phyloP scores from a whole-genome alignment of 495 filamentous ascomycete genomes.

The Cenococcum geophilum region DNA sequence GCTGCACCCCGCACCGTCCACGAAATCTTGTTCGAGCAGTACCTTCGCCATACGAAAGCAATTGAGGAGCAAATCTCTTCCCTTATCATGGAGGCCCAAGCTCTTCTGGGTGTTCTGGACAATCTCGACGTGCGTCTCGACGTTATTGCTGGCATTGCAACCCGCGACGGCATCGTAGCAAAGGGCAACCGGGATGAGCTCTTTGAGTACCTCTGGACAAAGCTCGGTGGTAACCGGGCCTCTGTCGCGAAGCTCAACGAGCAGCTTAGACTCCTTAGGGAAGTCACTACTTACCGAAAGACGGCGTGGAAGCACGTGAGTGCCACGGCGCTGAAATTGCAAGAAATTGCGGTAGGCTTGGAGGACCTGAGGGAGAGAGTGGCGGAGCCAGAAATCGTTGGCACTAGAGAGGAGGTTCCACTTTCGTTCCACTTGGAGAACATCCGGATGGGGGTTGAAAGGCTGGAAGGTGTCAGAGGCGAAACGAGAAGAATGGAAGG shows the following conservation, averaged over 20 bases:
- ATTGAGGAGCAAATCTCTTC: slow-evolving; percentile 59
- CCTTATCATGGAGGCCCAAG: slow-evolving; percentile 61
- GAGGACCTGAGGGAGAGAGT: slow-evolving; percentile 62
- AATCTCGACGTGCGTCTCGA: slow-evolving; percentile 58
- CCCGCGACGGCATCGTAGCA: slow-evolving; percentile 48
- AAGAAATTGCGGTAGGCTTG: slow-evolving; percentile 59
- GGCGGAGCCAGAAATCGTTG: slow-evolving; percentile 51
- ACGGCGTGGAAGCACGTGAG: slow-evolving; percentile 54
- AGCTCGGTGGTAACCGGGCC: slow-evolving; percentile 57
- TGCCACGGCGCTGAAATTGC: slow-evolving; percentile 56
- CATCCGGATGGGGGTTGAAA: slow-evolving; percentile 60
- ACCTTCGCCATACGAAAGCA: slow-evolving; percentile 56
- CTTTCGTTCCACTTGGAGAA: slow-evolving; percentile 63
- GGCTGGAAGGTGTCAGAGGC: slow-evolving; percentile 53
- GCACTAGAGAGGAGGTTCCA: slow-evolving; percentile 48
- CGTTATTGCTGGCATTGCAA: slow-evolving; percentile 57
- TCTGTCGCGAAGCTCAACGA: slow-evolving; percentile 50
- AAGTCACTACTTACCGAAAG: slow-evolving; percentile 55
- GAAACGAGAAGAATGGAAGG: slow-evolving; percentile 53
- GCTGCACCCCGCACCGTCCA: slow-evolving; percentile 48
- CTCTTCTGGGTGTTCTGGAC: slow-evolving; percentile 50
- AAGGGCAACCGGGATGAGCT: slow-evolving; percentile 52
- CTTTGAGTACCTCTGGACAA: slow-evolving; percentile 60
- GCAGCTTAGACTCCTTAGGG: slow-evolving; percentile 52
- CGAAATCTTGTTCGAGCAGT: slow-evolving; percentile 47